Evolutionary conservation across 106 monocot genomes (phyloP).

Genomic region (Dendrobium huoshanense): DNA sequence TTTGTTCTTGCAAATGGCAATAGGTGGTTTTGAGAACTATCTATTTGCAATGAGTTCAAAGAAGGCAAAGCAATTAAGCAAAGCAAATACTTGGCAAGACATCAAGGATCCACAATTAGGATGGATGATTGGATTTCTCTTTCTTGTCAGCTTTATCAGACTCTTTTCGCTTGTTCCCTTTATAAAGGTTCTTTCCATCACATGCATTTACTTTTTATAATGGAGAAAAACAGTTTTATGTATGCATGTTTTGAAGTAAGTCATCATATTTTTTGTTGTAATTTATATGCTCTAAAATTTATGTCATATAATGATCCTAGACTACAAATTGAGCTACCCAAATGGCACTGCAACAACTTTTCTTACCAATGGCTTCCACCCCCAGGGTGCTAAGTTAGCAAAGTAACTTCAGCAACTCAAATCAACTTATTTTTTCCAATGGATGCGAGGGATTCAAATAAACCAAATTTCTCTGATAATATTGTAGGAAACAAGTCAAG

Average conservation of each 20-base stretch:
- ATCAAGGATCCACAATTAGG: slow-evolving; percentile 41
- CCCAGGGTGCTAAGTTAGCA: slow-evolving; percentile 24
- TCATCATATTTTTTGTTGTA: not conserved
- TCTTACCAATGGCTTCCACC: slow-evolving; percentile 29
- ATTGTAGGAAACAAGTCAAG: slow-evolving; percentile 15
- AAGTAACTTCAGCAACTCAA: slow-evolving; percentile 12
- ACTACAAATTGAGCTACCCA: slow-evolving; percentile 31
- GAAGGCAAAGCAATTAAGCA: slow-evolving; percentile 27
- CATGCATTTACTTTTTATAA: not conserved
- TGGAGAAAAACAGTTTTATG: not conserved
- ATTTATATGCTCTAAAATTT: not conserved
- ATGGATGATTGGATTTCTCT: slow-evolving; percentile 70
- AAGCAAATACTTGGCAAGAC: slow-evolving; percentile 18
- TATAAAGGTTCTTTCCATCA: slow-evolving; percentile 36
- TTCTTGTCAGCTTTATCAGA: slow-evolving; percentile 61
- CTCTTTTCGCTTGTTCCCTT: slow-evolving; percentile 59
- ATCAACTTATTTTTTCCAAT: not conserved
- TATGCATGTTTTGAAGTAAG: too few species aligned
- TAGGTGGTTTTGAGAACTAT: slow-evolving; percentile 60
- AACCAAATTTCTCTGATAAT: not conserved
- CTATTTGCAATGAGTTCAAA: slow-evolving; percentile 47
- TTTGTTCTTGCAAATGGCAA: not conserved
- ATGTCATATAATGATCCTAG: slow-evolving; percentile 23
- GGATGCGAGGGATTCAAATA: not conserved
- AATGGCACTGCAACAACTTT: slow-evolving; percentile 25